Evolutionary conservation across 2,329 filamentous ascomycete genomes (phyloP), one percentile per base, ranked within the genome.

Genomic region (Trichoderma lentiforme): DNA sequence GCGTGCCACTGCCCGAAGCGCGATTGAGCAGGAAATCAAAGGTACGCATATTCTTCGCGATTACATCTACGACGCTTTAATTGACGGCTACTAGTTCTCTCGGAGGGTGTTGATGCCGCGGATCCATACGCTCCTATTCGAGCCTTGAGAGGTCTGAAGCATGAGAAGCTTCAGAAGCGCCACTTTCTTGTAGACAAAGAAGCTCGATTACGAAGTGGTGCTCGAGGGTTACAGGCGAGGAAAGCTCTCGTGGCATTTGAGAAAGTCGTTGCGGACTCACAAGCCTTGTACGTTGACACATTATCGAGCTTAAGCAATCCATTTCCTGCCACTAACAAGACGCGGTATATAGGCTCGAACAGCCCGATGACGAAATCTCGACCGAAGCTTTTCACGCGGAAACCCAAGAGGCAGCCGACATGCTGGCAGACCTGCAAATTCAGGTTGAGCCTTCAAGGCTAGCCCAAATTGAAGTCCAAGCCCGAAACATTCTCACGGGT

Each of bases 101-200:
- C 87, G 1, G 85, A 84, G 1, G 90, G 88, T 0, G 82, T 94
- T 21, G 89, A 92, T 61, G 76, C 78, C 51, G 80, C 84, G 0
- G 87, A 93, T 75, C 80, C 87, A 0, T 83, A 88, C 71, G 87
- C 86, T 0, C 86, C 91, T 0, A 83, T 93, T 1, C 84, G 84
- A 18, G 88, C 90, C 0, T 83, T 92, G 43, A 87, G 92, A 24
- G 84, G 84, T 65, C 80, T 95, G 30, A 87, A 86, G 30, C 87
- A 93, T 76, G 86, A 90, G 73, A 85, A 89, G 26, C 83, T 92
- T 47, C 86, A 88, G 74, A 86, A 87, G 76, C 86, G 88, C 7
- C 83, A 94, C 3, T 93, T 92, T 71, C 86, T 90, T 24, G 86
- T 90, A 1, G 90, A 93, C 76, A 93, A 94, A 75, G 90, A 93